Evolutionary conservation across 2,329 filamentous ascomycete genomes (phyloP).

Genomic region (Alternaria consortialis): DNA sequence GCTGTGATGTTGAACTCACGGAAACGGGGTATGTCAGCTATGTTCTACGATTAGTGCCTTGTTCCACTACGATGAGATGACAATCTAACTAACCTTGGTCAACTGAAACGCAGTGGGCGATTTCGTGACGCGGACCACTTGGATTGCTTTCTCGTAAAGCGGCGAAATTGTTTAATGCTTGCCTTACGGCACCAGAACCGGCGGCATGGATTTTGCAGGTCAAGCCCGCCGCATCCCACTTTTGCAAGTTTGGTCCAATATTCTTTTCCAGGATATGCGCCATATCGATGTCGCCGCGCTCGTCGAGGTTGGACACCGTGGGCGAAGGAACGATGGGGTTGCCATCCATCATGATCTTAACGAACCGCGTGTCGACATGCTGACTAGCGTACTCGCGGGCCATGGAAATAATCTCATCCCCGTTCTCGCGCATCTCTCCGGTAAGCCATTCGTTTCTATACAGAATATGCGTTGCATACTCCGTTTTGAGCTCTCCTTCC

Average conservation of each 20-base stretch:
- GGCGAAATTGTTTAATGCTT: conserved; percentile 44
- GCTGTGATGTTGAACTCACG: conserved; percentile 42
- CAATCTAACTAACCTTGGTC: conserved; percentile 22
- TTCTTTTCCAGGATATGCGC: too few species aligned
- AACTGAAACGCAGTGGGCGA: conserved; percentile 40
- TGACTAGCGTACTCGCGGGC: conserved; percentile 30
- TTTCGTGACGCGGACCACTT: conserved; percentile 44
- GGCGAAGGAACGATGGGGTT: too few species aligned
- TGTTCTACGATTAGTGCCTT: background rate
- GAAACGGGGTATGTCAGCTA: conserved; percentile 42
- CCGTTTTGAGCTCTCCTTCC: conserved; percentile 27
- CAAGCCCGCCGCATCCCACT: conserved; percentile 3
- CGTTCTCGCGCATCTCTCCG: conserved; percentile 7
- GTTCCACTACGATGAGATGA: background rate
- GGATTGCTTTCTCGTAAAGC: conserved; percentile 34
- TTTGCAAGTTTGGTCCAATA: too few species aligned
- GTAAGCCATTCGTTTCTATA: conserved; percentile 8
- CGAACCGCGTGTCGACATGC: conserved; percentile 40
- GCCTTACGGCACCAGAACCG: conserved; percentile 41
- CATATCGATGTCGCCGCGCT: conserved; percentile 25
- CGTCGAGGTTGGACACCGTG: conserved; percentile 23
- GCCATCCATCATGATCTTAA: conserved; percentile 49
- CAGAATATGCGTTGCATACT: conserved; percentile 20
- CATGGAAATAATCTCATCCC: conserved; percentile 30
- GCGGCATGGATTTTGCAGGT: conserved; percentile 49